These are phyloP conservation scores for Pisolithus sp. DNA, from an alignment of 768 basidiomycete genomes.

Conservation along the genomic window DNA sequence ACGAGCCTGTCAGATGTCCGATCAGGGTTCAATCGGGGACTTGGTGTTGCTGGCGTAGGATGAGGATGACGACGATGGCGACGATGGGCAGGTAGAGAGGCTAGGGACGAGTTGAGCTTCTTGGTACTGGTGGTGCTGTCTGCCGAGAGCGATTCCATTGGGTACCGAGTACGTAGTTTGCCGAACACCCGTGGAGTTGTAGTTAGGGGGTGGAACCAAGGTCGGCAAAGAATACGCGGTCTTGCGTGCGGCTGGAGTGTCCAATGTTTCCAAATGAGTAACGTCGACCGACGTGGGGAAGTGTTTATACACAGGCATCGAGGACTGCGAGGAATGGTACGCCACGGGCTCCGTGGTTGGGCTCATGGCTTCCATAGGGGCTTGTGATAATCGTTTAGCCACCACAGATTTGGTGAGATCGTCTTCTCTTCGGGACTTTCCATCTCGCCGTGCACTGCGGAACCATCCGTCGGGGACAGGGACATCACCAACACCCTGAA, in stretches of 20 bases:
- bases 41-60: slow-evolving; percentile 35
- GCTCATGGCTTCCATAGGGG: slow-evolving; percentile 25
- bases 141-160: slow-evolving; percentile 12
- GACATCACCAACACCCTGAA: slow-evolving; percentile 60
- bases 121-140: slow-evolving; percentile 18
- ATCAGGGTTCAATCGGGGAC: slow-evolving; percentile 16
- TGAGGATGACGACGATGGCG: slow-evolving; percentile 34
- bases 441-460: slow-evolving; percentile 68
- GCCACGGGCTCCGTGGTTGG: slow-evolving; percentile 12
- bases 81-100: slow-evolving; percentile 21
- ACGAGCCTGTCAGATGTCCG: slow-evolving; percentile 40
- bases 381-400: slow-evolving; percentile 29
- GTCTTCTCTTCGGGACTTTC: slow-evolving; percentile 35
- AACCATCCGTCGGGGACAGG: slow-evolving; percentile 73
- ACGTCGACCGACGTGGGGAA: slow-evolving; percentile 27
- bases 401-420: slow-evolving; percentile 46
- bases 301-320: slow-evolving; percentile 21
- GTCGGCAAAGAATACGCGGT: slow-evolving; percentile 26
- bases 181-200: slow-evolving; percentile 11
- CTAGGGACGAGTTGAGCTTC: slow-evolving; percentile 16
- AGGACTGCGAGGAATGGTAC: slow-evolving; percentile 17
- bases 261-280: slow-evolving; percentile 22
- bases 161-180: slow-evolving; percentile 30
- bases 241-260: slow-evolving; percentile 18
- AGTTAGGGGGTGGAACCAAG: slow-evolving; percentile 17